Conservation (phyloP, 306 rosid genomes). For the Acacia crassicarpa region DNA sequence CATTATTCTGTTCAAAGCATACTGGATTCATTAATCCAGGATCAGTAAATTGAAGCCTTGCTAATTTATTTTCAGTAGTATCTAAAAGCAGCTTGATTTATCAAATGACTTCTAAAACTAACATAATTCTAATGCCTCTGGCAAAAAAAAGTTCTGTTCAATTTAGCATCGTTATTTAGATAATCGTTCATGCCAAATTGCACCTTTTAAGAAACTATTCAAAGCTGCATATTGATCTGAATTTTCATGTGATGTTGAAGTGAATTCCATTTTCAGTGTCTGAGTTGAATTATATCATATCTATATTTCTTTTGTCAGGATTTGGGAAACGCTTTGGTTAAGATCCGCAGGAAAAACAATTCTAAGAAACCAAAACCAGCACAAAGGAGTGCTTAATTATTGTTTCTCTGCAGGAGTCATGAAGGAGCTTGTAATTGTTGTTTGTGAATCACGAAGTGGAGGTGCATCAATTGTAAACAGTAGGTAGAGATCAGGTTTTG, state of each 20-base stretch:
- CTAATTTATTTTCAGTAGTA: not conserved
- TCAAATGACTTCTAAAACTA: not conserved
- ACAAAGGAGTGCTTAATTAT: conserved; percentile 36
- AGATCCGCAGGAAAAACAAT: conserved; percentile 83
- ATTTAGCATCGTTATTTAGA: not conserved
- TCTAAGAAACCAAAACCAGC: conserved; percentile 80
- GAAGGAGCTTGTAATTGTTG: conserved; percentile 9
- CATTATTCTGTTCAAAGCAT: not conserved
- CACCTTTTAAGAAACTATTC: not conserved
- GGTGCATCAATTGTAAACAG: conserved; percentile 15
- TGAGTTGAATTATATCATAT: conserved; percentile 16
- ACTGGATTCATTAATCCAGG: conserved; percentile 8
- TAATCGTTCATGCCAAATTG: not conserved
- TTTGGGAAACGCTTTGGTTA: conserved; percentile 76
- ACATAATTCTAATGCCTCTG: not conserved
- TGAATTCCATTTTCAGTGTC: not conserved
- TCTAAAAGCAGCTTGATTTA: not conserved
- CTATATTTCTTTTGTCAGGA: conserved; percentile 50
- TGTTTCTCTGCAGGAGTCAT: not conserved
- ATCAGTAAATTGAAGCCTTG: not conserved
- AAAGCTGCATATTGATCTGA: not conserved
- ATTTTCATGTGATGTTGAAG: not conserved
- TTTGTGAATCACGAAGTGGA: not conserved
- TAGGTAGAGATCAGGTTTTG: conserved; percentile 10
- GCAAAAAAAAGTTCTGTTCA: not conserved